phyloP scores from a whole-genome alignment of 2,329 filamentous ascomycete genomes.

The Monosporascus sp. region DNA sequence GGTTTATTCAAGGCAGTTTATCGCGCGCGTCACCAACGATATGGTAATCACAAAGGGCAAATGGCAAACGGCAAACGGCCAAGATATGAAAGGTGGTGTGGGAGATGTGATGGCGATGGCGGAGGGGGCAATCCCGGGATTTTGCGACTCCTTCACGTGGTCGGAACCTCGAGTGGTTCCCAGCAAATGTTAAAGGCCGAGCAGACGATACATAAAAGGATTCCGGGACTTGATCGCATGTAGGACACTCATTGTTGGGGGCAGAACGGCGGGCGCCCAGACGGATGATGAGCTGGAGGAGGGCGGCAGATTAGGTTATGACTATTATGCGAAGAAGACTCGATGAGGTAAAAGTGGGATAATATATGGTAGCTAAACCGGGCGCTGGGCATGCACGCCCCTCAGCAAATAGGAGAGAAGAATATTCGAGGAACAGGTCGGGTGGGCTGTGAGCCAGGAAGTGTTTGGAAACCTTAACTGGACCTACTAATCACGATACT shows the following conservation, averaged over 20 bases:
- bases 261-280: too few relatives aligned
- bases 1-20: too few relatives aligned
- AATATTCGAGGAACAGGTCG: not conserved
- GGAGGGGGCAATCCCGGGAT: not conserved
- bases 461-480: too few relatives aligned
- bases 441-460: too few relatives aligned
- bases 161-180: conserved; percentile 30
- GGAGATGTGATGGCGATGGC: not conserved
- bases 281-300: not conserved
- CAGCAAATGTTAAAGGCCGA: conserved; percentile 28
- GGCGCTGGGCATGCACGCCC: not conserved
- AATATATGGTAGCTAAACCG: not conserved
- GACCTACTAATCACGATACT: too few relatives aligned
- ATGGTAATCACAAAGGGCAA: too few relatives aligned
- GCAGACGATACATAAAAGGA: conserved; percentile 18
- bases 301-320: not conserved
- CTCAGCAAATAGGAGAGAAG: not conserved
- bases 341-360: not conserved
- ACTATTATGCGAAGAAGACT: not conserved
- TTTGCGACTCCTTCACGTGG: conserved; percentile 1
- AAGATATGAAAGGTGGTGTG: not conserved
- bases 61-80: not conserved
- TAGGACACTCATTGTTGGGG: conserved; percentile 24
- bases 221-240: conserved; percentile 17
- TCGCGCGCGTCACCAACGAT: too few relatives aligned